Base-by-base conservation (phyloP, 1,284 basidiomycete species). In the Fistulina hepatica region DNA sequence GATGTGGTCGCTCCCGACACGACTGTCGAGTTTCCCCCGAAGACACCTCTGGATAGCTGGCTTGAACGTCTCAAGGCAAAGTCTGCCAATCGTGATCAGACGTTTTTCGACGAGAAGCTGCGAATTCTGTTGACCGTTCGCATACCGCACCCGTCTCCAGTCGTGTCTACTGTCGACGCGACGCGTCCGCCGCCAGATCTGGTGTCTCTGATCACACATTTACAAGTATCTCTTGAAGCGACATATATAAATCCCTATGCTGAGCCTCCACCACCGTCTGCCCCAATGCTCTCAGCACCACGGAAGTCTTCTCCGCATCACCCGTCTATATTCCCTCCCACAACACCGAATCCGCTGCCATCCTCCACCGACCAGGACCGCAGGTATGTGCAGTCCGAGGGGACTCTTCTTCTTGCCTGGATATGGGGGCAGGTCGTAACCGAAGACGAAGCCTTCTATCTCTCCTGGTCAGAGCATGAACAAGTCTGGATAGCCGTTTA, bases 91-190 rank as follows among this genome's bases (percentile, higher is more conserved):
- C 62, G 76, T 51, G 70, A 64, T 39, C 67, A 73, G 44, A 76
- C 76, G 3, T 89, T 85, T 62, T 85, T 86, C 46, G 84, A 63
- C 49, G 86, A 91, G 57, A 75, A 81, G 48, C 62, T 91, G n/a
- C 69, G 73, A 41, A 71, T 81, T 31, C 57, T 84, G 34, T 58
- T 90, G 9, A 62, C 70, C 15, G 49, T 82, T 37, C 63, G 63
- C 32, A 55, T 83, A 21, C 64, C 70, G 16, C 58, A 68, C 43
- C 56, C 64, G 26, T 11, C 28, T 13, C 52, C 58, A 10, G 47
- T 54, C 15, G 49, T 56, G 20, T 38, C 48, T 19, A 47, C 59
- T 11, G 53, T 54, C 15, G 57, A 67, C 38, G 53, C 56, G 4
- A 47, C 55, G 6, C 48, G 60, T 21, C 79, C 80, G 12, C 76